Evolutionary conservation across 768 basidiomycete genomes (phyloP).

Genomic region (Serendipita sp.): DNA sequence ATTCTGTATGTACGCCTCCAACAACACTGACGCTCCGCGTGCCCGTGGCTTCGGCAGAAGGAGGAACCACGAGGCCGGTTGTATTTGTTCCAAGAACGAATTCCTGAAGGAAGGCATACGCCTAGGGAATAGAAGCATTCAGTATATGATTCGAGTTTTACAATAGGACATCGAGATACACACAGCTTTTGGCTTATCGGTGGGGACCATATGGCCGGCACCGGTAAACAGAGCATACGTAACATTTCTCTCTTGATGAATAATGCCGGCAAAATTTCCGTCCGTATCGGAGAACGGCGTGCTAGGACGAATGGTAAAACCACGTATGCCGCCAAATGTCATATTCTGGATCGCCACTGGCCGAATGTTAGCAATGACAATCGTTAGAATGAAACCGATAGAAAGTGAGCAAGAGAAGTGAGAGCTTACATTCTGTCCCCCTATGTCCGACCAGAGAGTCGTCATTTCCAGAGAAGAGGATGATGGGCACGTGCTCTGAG

Average conservation of each 20-base stretch:
- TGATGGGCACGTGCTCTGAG: not conserved
- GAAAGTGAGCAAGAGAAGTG: not conserved
- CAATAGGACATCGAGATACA: not conserved
- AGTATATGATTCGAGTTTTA: not conserved
- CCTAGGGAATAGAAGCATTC: not conserved
- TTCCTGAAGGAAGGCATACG: constrained; percentile 9
- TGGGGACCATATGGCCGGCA: constrained; percentile 11
- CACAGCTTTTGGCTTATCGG: constrained; percentile 6
- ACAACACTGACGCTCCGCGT: not conserved
- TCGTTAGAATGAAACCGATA: not conserved
- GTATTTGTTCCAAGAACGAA: constrained; percentile 8
- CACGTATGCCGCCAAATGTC: constrained; percentile 12
- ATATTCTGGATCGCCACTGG: constrained; percentile 11
- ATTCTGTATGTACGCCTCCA: not conserved
- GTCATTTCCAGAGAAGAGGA: not conserved
- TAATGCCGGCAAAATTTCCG: constrained; percentile 9
- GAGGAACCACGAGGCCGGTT: not conserved
- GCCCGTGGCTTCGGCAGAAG: not conserved
- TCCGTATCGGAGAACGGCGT: constrained; percentile 5
- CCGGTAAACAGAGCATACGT: constrained; percentile 10
- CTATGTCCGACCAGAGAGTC: not conserved
- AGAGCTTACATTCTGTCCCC: not conserved
- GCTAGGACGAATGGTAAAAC: constrained; percentile 10
- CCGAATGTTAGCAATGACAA: not conserved
- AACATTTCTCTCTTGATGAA: constrained; percentile 10